Percentiles rank a stretch among this genome's conserved stretches.
Evolutionary conservation across 192 early-diverging fungal genomes (phyloP).

Genomic region (Podila minutissima): DNA sequence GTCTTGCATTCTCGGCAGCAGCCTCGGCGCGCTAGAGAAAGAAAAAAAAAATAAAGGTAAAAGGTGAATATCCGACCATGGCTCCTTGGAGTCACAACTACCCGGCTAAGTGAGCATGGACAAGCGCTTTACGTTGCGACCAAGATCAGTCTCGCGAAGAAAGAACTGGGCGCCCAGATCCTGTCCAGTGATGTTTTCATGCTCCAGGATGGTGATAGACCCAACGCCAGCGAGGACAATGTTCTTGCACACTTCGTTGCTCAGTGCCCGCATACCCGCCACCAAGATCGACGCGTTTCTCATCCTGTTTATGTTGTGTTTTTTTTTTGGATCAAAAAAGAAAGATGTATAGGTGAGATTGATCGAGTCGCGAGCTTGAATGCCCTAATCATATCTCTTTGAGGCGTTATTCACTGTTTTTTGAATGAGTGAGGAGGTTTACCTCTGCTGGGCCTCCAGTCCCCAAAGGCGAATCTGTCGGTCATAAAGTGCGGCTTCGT

Average conservation of each 20-base stretch:
- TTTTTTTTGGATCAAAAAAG: slow-evolving; percentile 10
- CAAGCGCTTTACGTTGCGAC: slow-evolving; percentile 67
- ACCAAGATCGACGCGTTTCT: slow-evolving; percentile 81
- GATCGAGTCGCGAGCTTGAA: not conserved
- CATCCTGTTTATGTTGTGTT: slow-evolving; percentile 69
- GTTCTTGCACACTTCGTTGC: slow-evolving; percentile 93
- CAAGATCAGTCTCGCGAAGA: slow-evolving; percentile 67
- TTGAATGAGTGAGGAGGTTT: not conserved
- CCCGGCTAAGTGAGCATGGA: not conserved
- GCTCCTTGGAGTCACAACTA: too few species aligned
- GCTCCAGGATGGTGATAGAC: slow-evolving; percentile 75
- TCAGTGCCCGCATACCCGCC: slow-evolving; percentile 74
- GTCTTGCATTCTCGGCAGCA: slow-evolving; percentile 67
- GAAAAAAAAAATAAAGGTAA: slow-evolving; percentile 1
- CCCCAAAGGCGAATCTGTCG: slow-evolving; percentile 99
- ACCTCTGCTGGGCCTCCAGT: slow-evolving; percentile 89
- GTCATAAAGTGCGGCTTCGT: slow-evolving; percentile 95
- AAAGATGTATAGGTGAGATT: not conserved
- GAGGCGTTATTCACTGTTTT: too few species aligned
- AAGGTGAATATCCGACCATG: slow-evolving; percentile 15
- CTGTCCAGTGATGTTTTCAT: slow-evolving; percentile 57
- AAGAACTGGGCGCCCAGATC: slow-evolving; percentile 88
- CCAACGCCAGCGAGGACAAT: slow-evolving; percentile 91
- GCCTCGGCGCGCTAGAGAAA: slow-evolving; percentile 68
- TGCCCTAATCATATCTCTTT: not conserved